Base-by-base conservation (phyloP, 352 stramenopile species). In the Pythium phragmiticola region DNA sequence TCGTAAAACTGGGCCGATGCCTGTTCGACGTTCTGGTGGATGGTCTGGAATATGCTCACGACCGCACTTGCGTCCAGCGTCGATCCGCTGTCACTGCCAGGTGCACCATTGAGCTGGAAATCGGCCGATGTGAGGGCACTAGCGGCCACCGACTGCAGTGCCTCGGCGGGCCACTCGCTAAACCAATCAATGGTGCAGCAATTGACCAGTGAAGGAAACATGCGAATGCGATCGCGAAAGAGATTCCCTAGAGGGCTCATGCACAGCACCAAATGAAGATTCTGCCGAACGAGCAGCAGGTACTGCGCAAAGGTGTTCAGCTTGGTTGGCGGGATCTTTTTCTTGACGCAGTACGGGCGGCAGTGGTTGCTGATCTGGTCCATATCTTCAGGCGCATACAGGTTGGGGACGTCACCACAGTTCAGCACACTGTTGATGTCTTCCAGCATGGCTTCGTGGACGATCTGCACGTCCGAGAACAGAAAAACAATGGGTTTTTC, bases 381-480 rank as follows among this genome's bases (percentile, higher is more conserved):
- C 52, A 98, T 69, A 46, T 98, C 95, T 66, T 98, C 95, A 0
- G 84, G 62, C 0, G 74, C 88, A 59, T 98, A 98, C 57, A 98
- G 65, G 57, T 98, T 98, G 2, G 95, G 95, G 0, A 98, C 88
- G 49, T 98, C 94, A 17, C 95, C 95, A 23, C 89, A 97, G 75
- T 98, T 98, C 2, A 98, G 77, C 4, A 98, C 87, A 65, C 90
- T 96, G 74, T 98, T 98, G 57, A 98, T 93, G 67, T 98, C 95
- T 72, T 98, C 95, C 3, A 98, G 66, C 92, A 98, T 98, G 11
- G 88, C 87, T 62, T 98, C 95, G 50, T 98, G 78, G 6, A 98
- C 89, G 54, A 98, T 97, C 69, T 97, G 91, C 2, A 96, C 95
- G 63, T 98, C 95, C 0, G 89, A 98, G 57, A 98, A 98, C 7